phyloP scores from a whole-genome alignment of 306 rosid species.

The Quercus cerris region DNA sequence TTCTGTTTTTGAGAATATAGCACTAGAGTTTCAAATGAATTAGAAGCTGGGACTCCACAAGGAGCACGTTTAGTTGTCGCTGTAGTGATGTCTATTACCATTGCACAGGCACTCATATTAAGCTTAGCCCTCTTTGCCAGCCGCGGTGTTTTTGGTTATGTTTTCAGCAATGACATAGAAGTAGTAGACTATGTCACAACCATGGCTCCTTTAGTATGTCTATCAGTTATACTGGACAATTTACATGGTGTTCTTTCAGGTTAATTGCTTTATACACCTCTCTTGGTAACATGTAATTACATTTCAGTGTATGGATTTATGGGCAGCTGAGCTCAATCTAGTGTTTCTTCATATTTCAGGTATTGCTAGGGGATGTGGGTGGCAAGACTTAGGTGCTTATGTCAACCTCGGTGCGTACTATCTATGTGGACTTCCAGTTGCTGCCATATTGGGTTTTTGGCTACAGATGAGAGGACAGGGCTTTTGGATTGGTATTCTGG shows the following conservation, averaged over 20 bases:
- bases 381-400: conserved; percentile 72
- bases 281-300: neutral
- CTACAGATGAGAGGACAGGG: conserved; percentile 51
- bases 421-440: conserved; percentile 68
- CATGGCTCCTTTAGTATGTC: too few species aligned
- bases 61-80: too few species aligned
- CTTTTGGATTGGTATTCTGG: conserved; percentile 69
- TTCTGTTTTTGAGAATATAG: too few species aligned
- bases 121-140: too few species aligned
- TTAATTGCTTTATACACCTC: conserved; percentile 2
- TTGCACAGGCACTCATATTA: too few species aligned
- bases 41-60: too few species aligned
- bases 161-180: too few species aligned
- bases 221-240: too few species aligned
- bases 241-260: conserved; percentile 39
- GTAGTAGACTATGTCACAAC: too few species aligned
- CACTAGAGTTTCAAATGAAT: too few species aligned
- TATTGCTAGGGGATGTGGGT: conserved; percentile 74
- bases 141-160: too few species aligned
- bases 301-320: neutral
- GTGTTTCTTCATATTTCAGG: conserved; percentile 29
- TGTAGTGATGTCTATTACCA: too few species aligned
- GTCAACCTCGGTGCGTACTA: conserved; percentile 67
- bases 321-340: neutral
- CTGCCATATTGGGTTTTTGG: conserved; percentile 55